Conservation (phyloP, 257 asterid species). For the Coffea eugenioides region DNA sequence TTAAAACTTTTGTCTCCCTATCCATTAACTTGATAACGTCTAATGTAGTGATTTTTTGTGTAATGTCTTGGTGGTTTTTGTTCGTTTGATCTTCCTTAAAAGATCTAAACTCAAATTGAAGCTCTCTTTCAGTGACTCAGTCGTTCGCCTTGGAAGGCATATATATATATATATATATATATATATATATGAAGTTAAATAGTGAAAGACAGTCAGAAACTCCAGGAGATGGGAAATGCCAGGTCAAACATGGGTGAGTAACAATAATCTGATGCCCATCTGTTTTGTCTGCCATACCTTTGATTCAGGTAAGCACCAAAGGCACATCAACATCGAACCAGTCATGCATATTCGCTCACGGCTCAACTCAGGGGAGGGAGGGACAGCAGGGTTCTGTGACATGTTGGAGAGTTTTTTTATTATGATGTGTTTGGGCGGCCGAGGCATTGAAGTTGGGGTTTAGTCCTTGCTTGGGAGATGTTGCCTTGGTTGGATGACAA, state of each 20-base stretch:
- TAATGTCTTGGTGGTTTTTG: not conserved
- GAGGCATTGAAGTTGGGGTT: too few relatives aligned
- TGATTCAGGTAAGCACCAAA: not conserved
- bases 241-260: not conserved
- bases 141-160: not conserved
- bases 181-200: not conserved
- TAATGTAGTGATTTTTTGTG: not conserved
- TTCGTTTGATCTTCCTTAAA: not conserved
- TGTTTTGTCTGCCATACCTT: not conserved
- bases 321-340: not conserved
- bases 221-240: too few relatives aligned
- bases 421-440: too few relatives aligned
- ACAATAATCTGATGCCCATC: not conserved
- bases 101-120: not conserved
- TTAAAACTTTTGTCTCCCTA: not conserved
- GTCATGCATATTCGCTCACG: not conserved
- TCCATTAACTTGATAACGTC: not conserved
- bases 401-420: too few relatives aligned
- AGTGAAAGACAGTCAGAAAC: not conserved
- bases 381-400: too few relatives aligned
- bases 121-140: not conserved
- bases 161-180: too few relatives aligned
- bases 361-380: too few relatives aligned
- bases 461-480: too few relatives aligned
- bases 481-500: too few relatives aligned